Evolutionary conservation across 306 rosid genomes (phyloP), one percentile per base, ranked within the genome.

Genomic region (Styphnolobium japonicum): DNA sequence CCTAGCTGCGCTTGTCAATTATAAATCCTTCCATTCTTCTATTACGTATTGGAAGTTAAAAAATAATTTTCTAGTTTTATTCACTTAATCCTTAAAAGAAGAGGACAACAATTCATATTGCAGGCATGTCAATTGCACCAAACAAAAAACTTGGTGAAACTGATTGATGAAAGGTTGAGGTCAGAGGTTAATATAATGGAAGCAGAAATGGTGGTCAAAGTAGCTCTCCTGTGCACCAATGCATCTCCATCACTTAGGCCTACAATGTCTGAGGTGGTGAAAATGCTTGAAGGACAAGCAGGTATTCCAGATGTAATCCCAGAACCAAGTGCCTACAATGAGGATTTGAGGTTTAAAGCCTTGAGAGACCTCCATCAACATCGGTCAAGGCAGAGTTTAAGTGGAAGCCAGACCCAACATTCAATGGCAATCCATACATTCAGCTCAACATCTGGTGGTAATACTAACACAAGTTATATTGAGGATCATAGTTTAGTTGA

Each of bases 301-400:
- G 18, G 2, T 6, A 82, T 90, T 79, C 92, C 97, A 3, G 83
- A 86, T 11, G 22, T 58, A 66, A 61, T 85, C 53, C 90, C 89
- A 10, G 88, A 89, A 49, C 86, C 89, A 22, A 82, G 88, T 46
- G 7, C 39, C 57, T 74, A 71, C 21, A 57, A 1, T 33, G 89
- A 82, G 25, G 97, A 92, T 71, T 56, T 92, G 73, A 88, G 95
- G 85, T 92, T 92, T 36, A 90, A 87, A 88, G 92, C 92, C 61
- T 89, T 92, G 85, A 86, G 91, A 82, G 95, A 92, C 83, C 81
- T 89, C 75, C 89, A 80, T 22, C 60, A 67, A 48, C 33, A 75
- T 34, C 36, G 73, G 79, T 36, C 82, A 53, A 66, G 42, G n/a
- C 84, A 76, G 51, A 83, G 88, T 81, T 60, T 16, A 49, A 78